These are phyloP conservation scores for Imleria badia DNA, from an alignment of 768 basidiomycete genomes.

Conservation along the genomic window DNA sequence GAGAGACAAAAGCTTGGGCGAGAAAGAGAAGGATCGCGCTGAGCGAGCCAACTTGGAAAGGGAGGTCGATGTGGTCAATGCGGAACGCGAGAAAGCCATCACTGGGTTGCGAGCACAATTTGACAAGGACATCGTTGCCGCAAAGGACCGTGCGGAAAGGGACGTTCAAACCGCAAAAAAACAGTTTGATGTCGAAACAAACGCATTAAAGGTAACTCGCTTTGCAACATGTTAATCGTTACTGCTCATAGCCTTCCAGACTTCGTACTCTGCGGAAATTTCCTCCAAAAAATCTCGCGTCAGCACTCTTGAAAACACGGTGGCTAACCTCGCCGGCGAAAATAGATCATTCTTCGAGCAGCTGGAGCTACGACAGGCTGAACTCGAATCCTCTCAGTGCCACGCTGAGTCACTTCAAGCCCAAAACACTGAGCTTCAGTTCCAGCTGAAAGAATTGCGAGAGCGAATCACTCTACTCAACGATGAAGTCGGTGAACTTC, in stretches of 20 bases:
- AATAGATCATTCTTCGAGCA: constrained; percentile 84
- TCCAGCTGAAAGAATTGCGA: constrained; percentile 77
- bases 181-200: constrained; percentile 76
- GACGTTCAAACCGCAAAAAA: constrained; percentile 63
- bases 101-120: constrained; percentile 62
- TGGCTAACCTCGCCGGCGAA: constrained; percentile 68
- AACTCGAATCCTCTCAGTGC: constrained; percentile 79
- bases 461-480: constrained; percentile 70
- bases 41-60: constrained; percentile 56
- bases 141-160: constrained; percentile 71
- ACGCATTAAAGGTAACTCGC: constrained; percentile 62
- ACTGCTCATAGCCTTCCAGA: constrained; percentile 41
- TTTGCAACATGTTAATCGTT: constrained; percentile 5
- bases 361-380: constrained; percentile 85
- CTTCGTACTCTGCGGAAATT: constrained; percentile 66
- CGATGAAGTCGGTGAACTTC: constrained; percentile 67
- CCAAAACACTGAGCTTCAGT: constrained; percentile 81
- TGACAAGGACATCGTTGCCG: constrained; percentile 62
- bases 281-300: constrained; percentile 61
- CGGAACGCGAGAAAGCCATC: constrained; percentile 62
- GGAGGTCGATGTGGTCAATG: constrained; percentile 61
- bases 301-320: constrained; percentile 63
- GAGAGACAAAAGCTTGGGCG: constrained; percentile 54
- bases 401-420: constrained; percentile 74
- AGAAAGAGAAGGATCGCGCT: constrained; percentile 41